Base-by-base conservation (phyloP, 352 stramenopile genomes). In the Globisporangium middletonii region DNA sequence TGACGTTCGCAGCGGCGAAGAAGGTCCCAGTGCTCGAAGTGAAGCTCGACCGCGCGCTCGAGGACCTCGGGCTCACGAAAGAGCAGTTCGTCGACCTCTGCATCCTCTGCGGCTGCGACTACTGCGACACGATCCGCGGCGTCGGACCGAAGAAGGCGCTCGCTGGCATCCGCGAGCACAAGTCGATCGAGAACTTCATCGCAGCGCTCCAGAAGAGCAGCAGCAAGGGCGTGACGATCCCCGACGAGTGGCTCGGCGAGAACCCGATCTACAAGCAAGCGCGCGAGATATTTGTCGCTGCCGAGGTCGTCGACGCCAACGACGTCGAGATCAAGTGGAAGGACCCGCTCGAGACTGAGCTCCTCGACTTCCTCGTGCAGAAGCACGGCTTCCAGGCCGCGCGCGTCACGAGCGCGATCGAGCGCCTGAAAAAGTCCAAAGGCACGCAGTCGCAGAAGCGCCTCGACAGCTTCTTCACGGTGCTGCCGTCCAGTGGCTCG, bases 61-160 rank as follows among this genome's bases (percentile, higher is more conserved):
- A 97, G 54, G 96, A 93, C 46, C 72, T 99, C 45, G 85, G 85
- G 16, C 76, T 99, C 19, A 96, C 85, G 4, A 85, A 98, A 50
- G 94, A 86, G 23, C 80, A 94, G 72, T 99, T 99, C 70, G 94
- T 99, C 13, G 97, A 99, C 75, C 73, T 99, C 53, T 99, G 97
- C 65, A 98, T 99, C 62, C 79, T 99, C 19, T 98, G 95, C 51
- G 97, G 97, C 53, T 99, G 97, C 70, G 97, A 99, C 79, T 99
- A 99, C 72, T 98, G 94, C 60, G 96, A 98, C 52, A 97, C 83
- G 28, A 99, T 99, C 72, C 87, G 88, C 23, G 97, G 97, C 41
- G 94, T 99, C 38, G 97, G 97, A 12, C 97, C 97, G 0, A 99
- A 99, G 77, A 99, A 97, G 60, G 97, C 97, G 3, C 83, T 98